Conservation (phyloP, 2,329 filamentous ascomycete species). For the Colletotrichum paranaense region DNA sequence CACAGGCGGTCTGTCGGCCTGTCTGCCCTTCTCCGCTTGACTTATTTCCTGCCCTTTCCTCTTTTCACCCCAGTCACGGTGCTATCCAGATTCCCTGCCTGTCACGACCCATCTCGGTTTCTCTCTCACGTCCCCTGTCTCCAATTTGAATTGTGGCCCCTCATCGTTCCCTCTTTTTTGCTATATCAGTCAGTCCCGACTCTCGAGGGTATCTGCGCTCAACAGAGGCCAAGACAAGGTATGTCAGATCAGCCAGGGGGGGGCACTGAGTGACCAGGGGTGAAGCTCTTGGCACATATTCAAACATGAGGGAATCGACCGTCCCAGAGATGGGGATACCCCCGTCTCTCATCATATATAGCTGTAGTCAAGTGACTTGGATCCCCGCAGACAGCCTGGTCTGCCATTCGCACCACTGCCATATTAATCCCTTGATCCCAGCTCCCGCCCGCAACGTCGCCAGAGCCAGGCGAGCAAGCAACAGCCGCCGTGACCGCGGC, state of each 20-base stretch:
- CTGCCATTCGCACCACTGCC: slow-evolving; percentile 1
- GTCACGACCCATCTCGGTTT: neutral
- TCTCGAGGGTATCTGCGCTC: neutral
- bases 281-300: neutral
- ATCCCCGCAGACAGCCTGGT: slow-evolving; percentile 2
- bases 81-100: neutral
- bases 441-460: slow-evolving; percentile 14
- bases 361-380: slow-evolving; percentile 39
- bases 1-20: neutral
- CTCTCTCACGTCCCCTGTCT: neutral
- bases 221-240: neutral
- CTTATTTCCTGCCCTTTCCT: neutral
- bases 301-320: neutral
- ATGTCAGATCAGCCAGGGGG: neutral
- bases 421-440: slow-evolving; percentile 8
- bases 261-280: neutral
- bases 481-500: neutral
- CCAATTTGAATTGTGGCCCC: neutral
- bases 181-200: neutral
- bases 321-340: slow-evolving; percentile 54
- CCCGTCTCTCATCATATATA: slow-evolving; percentile 60
- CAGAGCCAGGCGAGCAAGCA: neutral
- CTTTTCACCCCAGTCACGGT: neutral
- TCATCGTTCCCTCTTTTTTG: neutral
- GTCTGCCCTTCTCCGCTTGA: neutral